These are phyloP conservation scores for Ascodesmis nigricans DNA, from an alignment of 495 filamentous ascomycete genomes.

Conservation along the genomic window DNA sequence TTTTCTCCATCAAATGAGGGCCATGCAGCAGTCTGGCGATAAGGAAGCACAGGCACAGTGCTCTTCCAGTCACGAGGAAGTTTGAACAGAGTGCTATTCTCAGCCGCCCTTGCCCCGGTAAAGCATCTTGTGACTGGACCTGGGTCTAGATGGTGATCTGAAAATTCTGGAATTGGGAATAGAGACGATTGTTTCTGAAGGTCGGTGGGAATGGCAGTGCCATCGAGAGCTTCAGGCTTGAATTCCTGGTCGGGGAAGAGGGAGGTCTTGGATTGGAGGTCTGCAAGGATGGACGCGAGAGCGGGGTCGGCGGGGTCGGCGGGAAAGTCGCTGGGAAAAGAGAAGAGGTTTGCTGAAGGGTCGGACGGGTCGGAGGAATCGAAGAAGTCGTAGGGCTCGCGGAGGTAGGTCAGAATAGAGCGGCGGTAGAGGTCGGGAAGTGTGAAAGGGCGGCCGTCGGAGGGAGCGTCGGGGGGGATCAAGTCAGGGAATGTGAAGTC, in stretches of 20 bases:
- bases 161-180: background rate
- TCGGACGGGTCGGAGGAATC: no score
- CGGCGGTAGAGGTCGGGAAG: slow-evolving; percentile 44
- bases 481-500: no score
- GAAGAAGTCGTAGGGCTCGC: no score
- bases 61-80: slow-evolving; percentile 15
- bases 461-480: no score
- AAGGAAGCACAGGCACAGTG: background rate
- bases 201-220: background rate
- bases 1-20: background rate
- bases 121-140: no score
- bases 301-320: background rate
- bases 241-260: background rate
- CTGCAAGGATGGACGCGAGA: slow-evolving; percentile 4
- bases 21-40: no score
- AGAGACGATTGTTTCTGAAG: background rate
- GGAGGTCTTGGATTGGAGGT: no score
- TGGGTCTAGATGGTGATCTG: background rate
- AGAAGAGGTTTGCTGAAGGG: slow-evolving; percentile 13
- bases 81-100: slow-evolving; percentile 8
- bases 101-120: no score
- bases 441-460: slow-evolving; percentile 38
- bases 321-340: background rate
- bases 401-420: slow-evolving; percentile 27
- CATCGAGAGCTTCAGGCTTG: background rate